Conservation (phyloP, 257 asterid genomes). For the Solanum sparsipilum region DNA sequence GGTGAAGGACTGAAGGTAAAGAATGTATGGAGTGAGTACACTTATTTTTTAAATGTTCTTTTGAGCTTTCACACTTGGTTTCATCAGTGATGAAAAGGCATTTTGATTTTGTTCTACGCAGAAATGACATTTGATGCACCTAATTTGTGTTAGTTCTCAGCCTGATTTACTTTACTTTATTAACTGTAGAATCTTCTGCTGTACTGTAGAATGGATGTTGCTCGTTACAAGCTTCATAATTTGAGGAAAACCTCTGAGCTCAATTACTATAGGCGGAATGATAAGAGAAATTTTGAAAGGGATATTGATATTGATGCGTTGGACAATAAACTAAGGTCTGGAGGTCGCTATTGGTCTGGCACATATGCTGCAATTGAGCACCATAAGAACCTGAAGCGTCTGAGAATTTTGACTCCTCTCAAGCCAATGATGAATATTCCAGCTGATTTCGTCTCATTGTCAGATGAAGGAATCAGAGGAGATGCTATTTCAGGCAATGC, state of each 20-base stretch:
- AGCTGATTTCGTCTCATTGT: conserved; percentile 51
- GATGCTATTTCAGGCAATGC: conserved; percentile 13
- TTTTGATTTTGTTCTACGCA: neutral
- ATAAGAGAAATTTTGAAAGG: conserved; percentile 27
- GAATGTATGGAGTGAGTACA: neutral
- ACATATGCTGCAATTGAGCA: conserved; percentile 75
- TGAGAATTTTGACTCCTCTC: conserved; percentile 39
- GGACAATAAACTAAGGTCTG: conserved; percentile 59
- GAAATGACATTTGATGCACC: neutral
- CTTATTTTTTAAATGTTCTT: neutral
- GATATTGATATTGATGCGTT: conserved; percentile 67
- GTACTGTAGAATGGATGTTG: conserved; percentile 86
- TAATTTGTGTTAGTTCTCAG: neutral
- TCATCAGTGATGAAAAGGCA: neutral
- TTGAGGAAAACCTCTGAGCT: conserved; percentile 32
- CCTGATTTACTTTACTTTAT: neutral
- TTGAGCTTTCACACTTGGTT: neutral
- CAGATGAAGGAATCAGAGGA: conserved; percentile 28
- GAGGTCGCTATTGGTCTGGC: conserved; percentile 93
- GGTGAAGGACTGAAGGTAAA: neutral
- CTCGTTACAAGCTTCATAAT: conserved; percentile 70
- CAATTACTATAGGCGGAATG: conserved; percentile 17
- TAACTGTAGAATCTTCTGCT: conserved; percentile 1
- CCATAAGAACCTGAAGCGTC: conserved; percentile 75
- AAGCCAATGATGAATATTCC: conserved; percentile 22